phyloP scores from a whole-genome alignment of 352 stramenopile species.

The Phytophthora chlamydospora region DNA sequence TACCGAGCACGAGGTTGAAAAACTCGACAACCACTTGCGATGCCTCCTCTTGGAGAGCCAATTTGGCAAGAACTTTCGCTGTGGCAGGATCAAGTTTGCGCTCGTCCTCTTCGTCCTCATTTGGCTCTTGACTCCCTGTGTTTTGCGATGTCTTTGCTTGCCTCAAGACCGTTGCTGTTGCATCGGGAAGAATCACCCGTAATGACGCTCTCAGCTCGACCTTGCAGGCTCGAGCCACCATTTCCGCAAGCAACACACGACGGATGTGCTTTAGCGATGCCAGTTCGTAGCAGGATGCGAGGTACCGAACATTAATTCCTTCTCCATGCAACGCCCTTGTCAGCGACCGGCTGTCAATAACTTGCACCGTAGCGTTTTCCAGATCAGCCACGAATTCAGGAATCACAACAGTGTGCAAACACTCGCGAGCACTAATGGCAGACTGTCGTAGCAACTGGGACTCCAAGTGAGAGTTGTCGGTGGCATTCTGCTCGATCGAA shows the following conservation, averaged over 20 bases:
- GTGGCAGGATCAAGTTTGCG: slow-evolving; percentile 10
- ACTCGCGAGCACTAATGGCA: slow-evolving; percentile 40
- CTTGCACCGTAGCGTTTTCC: slow-evolving; percentile 34
- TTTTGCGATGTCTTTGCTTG: slow-evolving; percentile 17
- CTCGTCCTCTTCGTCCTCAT: slow-evolving; percentile 10
- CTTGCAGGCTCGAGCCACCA: slow-evolving; percentile 70
- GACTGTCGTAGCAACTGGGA: slow-evolving; percentile 43
- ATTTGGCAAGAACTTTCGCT: slow-evolving; percentile 21
- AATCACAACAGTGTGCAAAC: slow-evolving; percentile 46
- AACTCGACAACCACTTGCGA: slow-evolving; percentile 45
- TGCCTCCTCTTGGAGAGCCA: slow-evolving; percentile 26
- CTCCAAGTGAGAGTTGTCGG: slow-evolving; percentile 29
- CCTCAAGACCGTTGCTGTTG: slow-evolving; percentile 21
- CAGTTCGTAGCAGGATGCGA: slow-evolving; percentile 62
- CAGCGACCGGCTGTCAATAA: slow-evolving; percentile 51
- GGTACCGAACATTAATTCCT: slow-evolving; percentile 64
- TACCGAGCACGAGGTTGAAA: slow-evolving; percentile 63
- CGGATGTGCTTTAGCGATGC: slow-evolving; percentile 51
- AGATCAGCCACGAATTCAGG: slow-evolving; percentile 54
- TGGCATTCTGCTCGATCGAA: neutral
- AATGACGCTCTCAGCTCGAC: slow-evolving; percentile 48
- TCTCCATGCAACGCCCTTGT: slow-evolving; percentile 48
- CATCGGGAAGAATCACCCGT: slow-evolving; percentile 37
- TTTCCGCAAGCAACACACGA: slow-evolving; percentile 55
- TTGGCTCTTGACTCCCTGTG: slow-evolving; percentile 1